Conservation (phyloP, 2,329 filamentous ascomycete species). For the Neonectria sp. region DNA sequence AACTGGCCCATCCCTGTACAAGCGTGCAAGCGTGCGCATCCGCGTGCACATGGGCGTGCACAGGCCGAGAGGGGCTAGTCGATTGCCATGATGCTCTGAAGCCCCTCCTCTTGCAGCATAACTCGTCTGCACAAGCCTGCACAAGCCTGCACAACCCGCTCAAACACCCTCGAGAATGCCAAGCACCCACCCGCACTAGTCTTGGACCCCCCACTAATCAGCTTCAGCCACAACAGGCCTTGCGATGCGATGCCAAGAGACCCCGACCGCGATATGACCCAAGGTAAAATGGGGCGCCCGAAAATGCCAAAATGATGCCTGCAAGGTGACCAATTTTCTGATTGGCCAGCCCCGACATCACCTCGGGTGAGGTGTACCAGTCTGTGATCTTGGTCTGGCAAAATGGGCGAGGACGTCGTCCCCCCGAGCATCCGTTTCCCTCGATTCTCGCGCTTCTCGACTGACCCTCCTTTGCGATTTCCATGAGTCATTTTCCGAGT, state of each 20-base stretch:
- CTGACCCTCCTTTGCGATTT: conserved; percentile 49
- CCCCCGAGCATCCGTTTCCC: conserved; percentile 50
- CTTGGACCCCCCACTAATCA: conserved; percentile 35
- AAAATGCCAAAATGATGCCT: conserved; percentile 54
- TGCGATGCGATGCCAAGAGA: conserved; percentile 41
- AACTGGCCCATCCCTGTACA: conserved; percentile 36
- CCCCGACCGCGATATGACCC: conserved; percentile 45
- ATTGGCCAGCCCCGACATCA: conserved; percentile 55
- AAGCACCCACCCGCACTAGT: conserved; percentile 20
- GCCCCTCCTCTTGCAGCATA: conserved; percentile 32
- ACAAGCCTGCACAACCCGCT: conserved; percentile 17
- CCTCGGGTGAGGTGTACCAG: conserved; percentile 52
- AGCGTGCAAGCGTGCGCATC: conserved; percentile 33
- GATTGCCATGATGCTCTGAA: conserved; percentile 12
- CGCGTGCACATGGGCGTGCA: conserved; percentile 40
- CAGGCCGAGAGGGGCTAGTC: conserved; percentile 31
- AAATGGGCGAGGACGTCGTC: conserved; percentile 47
- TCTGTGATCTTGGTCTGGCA: conserved; percentile 52
- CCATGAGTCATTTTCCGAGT: conserved; percentile 50
- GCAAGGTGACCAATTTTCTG: conserved; percentile 56
- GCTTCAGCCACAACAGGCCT: conserved; percentile 47
- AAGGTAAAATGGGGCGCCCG: conserved; percentile 52
- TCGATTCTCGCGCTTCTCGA: conserved; percentile 47
- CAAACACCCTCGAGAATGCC: conserved; percentile 4
- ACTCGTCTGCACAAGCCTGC: conserved; percentile 10